These are phyloP conservation scores for Citrus trifoliata DNA, from an alignment of 345 rosid species.

Conservation along the genomic window DNA sequence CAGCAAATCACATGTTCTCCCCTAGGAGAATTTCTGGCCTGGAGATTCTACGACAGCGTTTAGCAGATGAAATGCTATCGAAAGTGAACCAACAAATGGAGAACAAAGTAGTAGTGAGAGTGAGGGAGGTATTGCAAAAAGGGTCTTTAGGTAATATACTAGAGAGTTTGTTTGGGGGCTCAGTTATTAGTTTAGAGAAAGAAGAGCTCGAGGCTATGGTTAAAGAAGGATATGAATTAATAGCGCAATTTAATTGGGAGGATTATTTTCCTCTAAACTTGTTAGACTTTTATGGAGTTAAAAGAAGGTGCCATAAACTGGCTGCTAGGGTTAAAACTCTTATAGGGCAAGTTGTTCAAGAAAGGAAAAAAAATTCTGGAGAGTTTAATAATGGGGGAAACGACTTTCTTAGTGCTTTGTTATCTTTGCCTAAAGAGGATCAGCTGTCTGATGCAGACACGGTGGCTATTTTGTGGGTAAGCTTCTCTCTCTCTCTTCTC, in stretches of 20 bases:
- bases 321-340: constrained; percentile 34
- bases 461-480: constrained; percentile 67
- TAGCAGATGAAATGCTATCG: constrained; percentile 34
- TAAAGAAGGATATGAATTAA: constrained; percentile 55
- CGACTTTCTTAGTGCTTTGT: constrained; percentile 53
- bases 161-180: constrained; percentile 54
- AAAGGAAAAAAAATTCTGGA: constrained; percentile 20
- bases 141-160: constrained; percentile 47
- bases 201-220: constrained; percentile 41
- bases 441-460: constrained; percentile 44
- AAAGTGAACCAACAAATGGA: constrained; percentile 26
- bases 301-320: constrained; percentile 48
- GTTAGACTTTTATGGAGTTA: constrained; percentile 58
- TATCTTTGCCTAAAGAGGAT: constrained; percentile 54
- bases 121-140: constrained; percentile 40
- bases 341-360: constrained; percentile 40
- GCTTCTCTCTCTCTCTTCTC: neutral
- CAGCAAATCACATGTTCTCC: constrained; percentile 54
- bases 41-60: constrained; percentile 31
- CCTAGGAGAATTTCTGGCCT: constrained; percentile 38
- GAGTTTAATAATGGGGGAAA: constrained; percentile 7
- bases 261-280: constrained; percentile 49
- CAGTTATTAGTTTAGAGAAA: neutral
- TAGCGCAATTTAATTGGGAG: constrained; percentile 45
- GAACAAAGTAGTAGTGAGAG: constrained; percentile 23